These are phyloP conservation scores for Lomentospora prolificans DNA, from an alignment of 2,329 filamentous ascomycete genomes.

Conservation along the genomic window DNA sequence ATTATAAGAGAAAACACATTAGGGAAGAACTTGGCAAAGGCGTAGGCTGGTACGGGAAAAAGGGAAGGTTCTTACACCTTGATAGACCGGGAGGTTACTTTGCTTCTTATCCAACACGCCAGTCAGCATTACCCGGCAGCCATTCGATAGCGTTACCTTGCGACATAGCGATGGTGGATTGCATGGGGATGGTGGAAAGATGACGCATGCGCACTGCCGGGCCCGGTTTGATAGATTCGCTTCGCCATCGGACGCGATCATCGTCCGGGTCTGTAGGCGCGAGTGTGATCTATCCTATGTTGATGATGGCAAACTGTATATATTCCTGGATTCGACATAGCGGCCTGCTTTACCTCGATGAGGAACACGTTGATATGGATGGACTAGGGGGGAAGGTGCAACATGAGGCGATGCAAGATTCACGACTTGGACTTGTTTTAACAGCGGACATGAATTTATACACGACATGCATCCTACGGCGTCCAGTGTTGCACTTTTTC, in stretches of 20 bases:
- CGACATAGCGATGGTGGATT: not conserved
- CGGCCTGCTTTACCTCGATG: slow-evolving; percentile 1
- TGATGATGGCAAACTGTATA: not conserved
- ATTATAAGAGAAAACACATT: not conserved
- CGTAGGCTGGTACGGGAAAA: not conserved
- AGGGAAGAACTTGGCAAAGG: not conserved
- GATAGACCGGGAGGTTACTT: not conserved
- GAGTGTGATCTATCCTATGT: not conserved
- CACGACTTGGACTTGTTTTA: not conserved
- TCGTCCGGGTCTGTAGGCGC: not conserved
- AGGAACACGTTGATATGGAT: not conserved
- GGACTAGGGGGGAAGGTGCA: not conserved
- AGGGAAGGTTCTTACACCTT: not conserved
- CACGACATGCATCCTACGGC: slow-evolving; percentile 1
- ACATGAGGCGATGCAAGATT: not conserved
- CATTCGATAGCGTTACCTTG: not conserved
- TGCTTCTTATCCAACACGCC: not conserved
- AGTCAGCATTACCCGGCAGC: not conserved
- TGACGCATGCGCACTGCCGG: too few species aligned
- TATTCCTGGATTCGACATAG: slow-evolving; percentile 3
- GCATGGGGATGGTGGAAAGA: too few species aligned
- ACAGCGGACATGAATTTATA: not conserved
- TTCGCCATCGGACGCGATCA: not conserved
- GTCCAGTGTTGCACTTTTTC: not conserved
- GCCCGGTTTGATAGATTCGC: too few species aligned